phyloP scores from a whole-genome alignment of 805 yeast genomes.

The Myxozyma kluyveri region DNA sequence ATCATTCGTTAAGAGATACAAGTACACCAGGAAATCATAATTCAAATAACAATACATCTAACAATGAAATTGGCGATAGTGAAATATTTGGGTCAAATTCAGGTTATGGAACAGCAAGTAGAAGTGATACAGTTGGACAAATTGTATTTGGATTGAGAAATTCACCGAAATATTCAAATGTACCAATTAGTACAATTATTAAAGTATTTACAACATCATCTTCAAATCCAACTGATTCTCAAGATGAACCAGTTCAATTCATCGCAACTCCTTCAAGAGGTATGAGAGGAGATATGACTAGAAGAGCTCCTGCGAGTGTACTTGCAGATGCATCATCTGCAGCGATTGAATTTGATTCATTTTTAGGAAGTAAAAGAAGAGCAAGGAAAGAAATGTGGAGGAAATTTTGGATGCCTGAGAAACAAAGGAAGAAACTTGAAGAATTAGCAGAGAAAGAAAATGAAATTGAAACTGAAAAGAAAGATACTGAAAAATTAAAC shows the following conservation, averaged over 20 bases:
- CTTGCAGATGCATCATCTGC: conserved; percentile 32
- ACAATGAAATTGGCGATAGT: not conserved
- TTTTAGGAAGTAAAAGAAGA: conserved; percentile 35
- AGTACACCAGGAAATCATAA: not conserved
- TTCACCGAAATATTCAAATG: conserved; percentile 8
- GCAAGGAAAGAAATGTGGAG: conserved; percentile 37
- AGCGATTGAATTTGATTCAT: conserved; percentile 34
- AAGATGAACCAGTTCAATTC: conserved; percentile 24
- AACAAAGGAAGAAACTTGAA: not conserved
- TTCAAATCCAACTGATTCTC: conserved; percentile 6
- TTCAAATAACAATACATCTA: not conserved
- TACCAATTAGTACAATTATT: conserved; percentile 14
- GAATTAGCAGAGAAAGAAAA: conserved; percentile 1
- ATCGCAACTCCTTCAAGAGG: conserved; percentile 18
- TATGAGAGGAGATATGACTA: conserved; percentile 9
- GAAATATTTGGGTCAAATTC: too few relatives aligned
- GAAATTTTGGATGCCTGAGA: conserved; percentile 35
- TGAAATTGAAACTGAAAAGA: not conserved
- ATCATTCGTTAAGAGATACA: conserved; percentile 1
- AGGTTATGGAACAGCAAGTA: not conserved
- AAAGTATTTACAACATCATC: conserved; percentile 17
- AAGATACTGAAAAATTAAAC: not conserved
- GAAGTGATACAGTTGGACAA: conserved; percentile 16
- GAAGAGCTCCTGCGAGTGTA: conserved; percentile 13
- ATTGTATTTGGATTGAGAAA: conserved; percentile 24